Conservation (phyloP, 2,329 filamentous ascomycete genomes). For the Dactylonectria macrodidyma region DNA sequence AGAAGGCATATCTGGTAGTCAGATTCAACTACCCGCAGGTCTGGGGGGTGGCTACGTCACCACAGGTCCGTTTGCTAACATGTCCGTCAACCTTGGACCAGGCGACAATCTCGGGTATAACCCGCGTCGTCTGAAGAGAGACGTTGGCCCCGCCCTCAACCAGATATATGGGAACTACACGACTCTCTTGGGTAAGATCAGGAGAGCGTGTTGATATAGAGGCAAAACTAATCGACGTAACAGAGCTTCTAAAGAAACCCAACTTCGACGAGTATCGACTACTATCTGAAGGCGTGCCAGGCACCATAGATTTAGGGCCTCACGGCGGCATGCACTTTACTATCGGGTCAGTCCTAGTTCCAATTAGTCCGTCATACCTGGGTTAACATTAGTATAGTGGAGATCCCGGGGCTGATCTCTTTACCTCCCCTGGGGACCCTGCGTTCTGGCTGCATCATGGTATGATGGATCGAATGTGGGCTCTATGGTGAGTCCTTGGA, state of each 20-base stretch:
- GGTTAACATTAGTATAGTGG: neutral
- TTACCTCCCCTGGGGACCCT: constrained; percentile 49
- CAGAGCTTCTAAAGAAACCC: constrained; percentile 1
- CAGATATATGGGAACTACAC: constrained; percentile 18
- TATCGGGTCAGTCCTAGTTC: constrained; percentile 22
- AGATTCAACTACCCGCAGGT: constrained; percentile 48
- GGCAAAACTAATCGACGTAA: neutral
- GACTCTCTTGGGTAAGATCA: neutral
- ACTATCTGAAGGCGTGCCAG: neutral
- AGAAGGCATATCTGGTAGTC: constrained; percentile 42
- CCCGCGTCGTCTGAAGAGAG: constrained; percentile 53
- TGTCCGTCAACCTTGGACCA: constrained; percentile 54
- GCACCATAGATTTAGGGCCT: neutral
- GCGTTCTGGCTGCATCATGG: constrained; percentile 48
- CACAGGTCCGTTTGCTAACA: constrained; percentile 60
- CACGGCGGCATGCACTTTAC: neutral
- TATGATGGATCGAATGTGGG: constrained; percentile 49
- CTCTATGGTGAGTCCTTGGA: constrained; percentile 38
- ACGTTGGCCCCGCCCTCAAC: constrained; percentile 50
- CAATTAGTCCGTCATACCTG: too few species aligned
- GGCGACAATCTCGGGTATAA: constrained; percentile 53
- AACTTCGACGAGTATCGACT: constrained; percentile 13
- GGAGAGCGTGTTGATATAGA: neutral
- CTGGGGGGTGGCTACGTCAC: constrained; percentile 67
- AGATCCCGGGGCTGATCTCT: constrained; percentile 32